Conservation (phyloP, 495 filamentous ascomycete genomes). For the Tetracladium setigerum region DNA sequence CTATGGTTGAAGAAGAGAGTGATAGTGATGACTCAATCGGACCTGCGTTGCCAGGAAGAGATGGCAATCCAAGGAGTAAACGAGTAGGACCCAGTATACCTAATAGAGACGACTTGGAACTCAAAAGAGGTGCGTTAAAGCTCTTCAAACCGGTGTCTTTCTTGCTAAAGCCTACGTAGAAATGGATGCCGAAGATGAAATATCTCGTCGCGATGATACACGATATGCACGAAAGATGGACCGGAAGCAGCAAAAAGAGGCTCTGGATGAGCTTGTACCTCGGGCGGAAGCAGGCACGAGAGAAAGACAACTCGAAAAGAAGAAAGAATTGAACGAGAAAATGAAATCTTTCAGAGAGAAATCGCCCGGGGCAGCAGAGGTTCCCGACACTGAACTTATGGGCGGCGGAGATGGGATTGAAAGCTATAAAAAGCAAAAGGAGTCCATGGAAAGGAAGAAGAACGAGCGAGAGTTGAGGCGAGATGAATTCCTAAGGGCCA, state of each 20-base stretch:
- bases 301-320: conserved; percentile 84
- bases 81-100: conserved; percentile 68
- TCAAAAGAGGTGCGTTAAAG: conserved; percentile 49
- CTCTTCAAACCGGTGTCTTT: background rate
- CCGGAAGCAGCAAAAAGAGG: conserved; percentile 48
- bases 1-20: conserved; percentile 15
- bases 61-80: conserved; percentile 14
- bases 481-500: conserved; percentile 55
- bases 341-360: conserved; percentile 52
- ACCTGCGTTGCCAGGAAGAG: conserved; percentile 51
- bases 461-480: conserved; percentile 57
- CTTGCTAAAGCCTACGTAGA: conserved; percentile 38
- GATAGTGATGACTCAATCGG: conserved; percentile 62
- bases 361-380: conserved; percentile 47
- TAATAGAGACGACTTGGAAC: conserved; percentile 61
- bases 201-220: conserved; percentile 43
- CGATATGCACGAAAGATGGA: conserved; percentile 55
- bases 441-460: conserved; percentile 47
- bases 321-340: conserved; percentile 46
- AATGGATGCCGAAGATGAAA: conserved; percentile 42
- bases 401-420: conserved; percentile 50
- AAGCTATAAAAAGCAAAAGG: conserved; percentile 48
- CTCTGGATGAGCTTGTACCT: conserved; percentile 72
- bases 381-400: conserved; percentile 53
- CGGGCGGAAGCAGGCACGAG: conserved; percentile 79